Base-by-base conservation (phyloP, 768 basidiomycete species). In the Suillus weaverae region DNA sequence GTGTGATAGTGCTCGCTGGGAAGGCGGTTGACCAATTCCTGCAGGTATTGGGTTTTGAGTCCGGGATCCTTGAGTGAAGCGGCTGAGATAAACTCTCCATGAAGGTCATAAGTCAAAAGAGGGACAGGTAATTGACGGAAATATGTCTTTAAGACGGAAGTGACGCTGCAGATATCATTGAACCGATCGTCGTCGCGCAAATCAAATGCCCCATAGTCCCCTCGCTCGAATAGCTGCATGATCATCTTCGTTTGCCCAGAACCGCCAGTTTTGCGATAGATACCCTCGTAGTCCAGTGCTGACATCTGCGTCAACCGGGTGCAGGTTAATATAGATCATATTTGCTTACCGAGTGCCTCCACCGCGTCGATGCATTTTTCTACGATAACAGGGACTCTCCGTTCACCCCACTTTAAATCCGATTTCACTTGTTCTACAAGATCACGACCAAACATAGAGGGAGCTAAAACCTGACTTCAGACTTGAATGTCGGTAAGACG, bases 201-300 rank as follows among this genome's bases (percentile, higher is more conserved):
- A 72, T 99, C 95, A 74, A 99, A 99, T 0, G 93, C 81, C 18
- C 82, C 74, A 75, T 97, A 97, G 74, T 97, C 90, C 62, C 94
- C 95, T 56, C 91, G 86, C 72, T 99, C 97, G 71, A 99, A 99
- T 32, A 97, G 82, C 67, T 96, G 92, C 0, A 94, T 95, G 78
- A 99, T 98, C 61, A 84, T 84, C 80, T 97, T 97, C 41, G 94
- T 91, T 71, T 96, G 96, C 3, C 91, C 85, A 35, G 92, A 89
- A 3, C 97, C 97, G 36, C 97, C 97, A 0, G 90, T 94, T 80
- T 99, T 99, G 67, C 97, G 94, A 77, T 99, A 99, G 68, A 99
- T 94, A 13, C 97, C 97, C 76, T 99, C 97, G 72, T 95, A 95
- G 65, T 97, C 94, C 79, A 98, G 84, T 5, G 92, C 96, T 93